Conservation (phyloP, 2,329 filamentous ascomycete species). For the Corniculantispora saksenae region DNA sequence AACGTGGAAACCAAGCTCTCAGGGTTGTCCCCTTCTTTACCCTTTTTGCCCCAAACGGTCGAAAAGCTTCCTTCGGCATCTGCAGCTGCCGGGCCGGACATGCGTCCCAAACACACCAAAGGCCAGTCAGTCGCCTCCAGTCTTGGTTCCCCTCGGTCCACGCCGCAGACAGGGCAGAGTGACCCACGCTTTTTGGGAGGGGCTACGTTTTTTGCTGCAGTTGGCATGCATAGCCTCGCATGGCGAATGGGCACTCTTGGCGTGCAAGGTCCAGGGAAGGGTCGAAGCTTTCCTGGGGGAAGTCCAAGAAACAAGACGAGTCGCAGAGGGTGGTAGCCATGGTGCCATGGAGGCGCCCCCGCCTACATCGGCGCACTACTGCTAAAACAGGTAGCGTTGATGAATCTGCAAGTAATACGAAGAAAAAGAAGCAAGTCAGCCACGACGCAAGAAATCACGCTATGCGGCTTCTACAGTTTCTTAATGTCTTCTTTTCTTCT, state of each 20-base stretch:
- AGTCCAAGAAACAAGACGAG: constrained; percentile 10
- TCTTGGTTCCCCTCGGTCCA: not conserved
- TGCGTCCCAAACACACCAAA: constrained; percentile 14
- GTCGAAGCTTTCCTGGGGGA: not conserved
- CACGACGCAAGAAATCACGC: not conserved
- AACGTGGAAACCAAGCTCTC: constrained; percentile 10
- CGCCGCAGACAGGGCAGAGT: not conserved
- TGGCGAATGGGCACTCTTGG: not conserved
- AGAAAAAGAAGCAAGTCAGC: no score
- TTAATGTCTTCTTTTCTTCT: not conserved
- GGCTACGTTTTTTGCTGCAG: not conserved
- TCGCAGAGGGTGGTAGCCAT: constrained; percentile 5
- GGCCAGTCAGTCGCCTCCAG: not conserved
- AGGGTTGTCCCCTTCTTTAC: constrained; percentile 7
- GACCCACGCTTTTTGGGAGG: not conserved
- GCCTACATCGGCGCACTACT: not conserved
- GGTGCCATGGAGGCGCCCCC: not conserved
- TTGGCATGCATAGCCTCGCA: not conserved
- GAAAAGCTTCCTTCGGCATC: not conserved
- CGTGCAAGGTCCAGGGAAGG: not conserved
- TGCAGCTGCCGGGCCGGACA: not conserved
- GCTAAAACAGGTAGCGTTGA: not conserved
- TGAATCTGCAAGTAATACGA: not conserved
- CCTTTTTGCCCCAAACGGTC: not conserved
- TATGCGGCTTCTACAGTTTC: not conserved